Evolutionary conservation across 148 eudicot species (phyloP).

Genomic region (Diospyros lotus): DNA sequence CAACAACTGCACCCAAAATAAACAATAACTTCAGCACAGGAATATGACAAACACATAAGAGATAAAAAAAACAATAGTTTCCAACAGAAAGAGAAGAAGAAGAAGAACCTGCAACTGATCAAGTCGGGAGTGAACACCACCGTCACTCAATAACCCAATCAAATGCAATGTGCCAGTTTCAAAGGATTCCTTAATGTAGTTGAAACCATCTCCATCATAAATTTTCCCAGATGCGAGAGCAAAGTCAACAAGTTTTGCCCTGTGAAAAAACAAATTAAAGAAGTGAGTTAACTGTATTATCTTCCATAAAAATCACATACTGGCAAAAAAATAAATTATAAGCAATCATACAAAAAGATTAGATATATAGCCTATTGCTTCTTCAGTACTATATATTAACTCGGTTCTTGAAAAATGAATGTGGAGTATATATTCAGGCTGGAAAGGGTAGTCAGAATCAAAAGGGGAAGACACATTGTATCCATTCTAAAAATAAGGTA

Average conservation of each 20-base stretch:
- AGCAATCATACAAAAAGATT: background rate
- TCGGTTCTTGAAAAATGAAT: background rate
- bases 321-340: background rate
- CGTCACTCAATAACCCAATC: constrained; percentile 89
- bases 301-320: background rate
- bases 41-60: background rate
- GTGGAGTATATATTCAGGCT: background rate
- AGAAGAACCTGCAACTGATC: constrained; percentile 79
- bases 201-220: constrained; percentile 83
- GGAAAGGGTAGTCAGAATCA: background rate
- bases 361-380: no score
- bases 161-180: constrained; percentile 74
- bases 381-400: no score
- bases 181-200: constrained; percentile 66
- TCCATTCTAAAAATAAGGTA: background rate
- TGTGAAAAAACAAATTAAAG: constrained; percentile 15
- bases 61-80: background rate
- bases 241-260: constrained; percentile 90
- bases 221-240: constrained; percentile 91
- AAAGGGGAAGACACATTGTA: background rate
- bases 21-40: background rate
- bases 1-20: constrained; percentile 48
- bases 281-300: constrained; percentile 1
- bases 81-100: background rate
- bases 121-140: constrained; percentile 94